These are phyloP conservation scores for Plasmopara viticola DNA, from an alignment of 352 stramenopile species.

Conservation along the genomic window DNA sequence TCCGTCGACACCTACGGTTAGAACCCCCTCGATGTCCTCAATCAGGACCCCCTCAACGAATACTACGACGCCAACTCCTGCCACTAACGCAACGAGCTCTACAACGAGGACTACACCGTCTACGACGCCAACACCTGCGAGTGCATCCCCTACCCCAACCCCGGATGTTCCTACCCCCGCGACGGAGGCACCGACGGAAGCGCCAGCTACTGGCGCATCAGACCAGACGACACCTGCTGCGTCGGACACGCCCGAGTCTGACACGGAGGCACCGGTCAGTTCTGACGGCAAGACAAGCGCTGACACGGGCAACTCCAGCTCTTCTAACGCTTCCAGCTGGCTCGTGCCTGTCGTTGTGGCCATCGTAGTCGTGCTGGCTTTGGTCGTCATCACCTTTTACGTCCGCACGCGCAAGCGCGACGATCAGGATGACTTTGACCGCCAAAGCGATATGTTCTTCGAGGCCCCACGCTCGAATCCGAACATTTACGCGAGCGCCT, in stretches of 20 bases:
- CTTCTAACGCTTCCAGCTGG: slow-evolving; percentile 32
- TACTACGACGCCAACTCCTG: slow-evolving; percentile 18
- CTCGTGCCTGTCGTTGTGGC: slow-evolving; percentile 55
- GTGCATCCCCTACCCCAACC: slow-evolving; percentile 6
- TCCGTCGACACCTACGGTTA: slow-evolving; percentile 13
- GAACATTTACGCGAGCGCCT: slow-evolving; percentile 30
- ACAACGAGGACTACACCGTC: slow-evolving; percentile 7
- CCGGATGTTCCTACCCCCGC: slow-evolving; percentile 10
- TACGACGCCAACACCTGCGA: slow-evolving; percentile 10
- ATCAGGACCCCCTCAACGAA: slow-evolving; percentile 9
- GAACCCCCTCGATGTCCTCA: slow-evolving; percentile 5
- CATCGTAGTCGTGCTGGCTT: slow-evolving; percentile 41
- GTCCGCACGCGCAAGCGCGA: slow-evolving; percentile 39
- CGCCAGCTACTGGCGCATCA: slow-evolving; percentile 17
- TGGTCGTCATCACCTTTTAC: slow-evolving; percentile 57
- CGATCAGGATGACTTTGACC: slow-evolving; percentile 44
- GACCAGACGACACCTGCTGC: slow-evolving; percentile 26
- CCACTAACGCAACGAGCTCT: slow-evolving; percentile 5
- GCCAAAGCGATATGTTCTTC: slow-evolving; percentile 58
- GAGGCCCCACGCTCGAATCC: slow-evolving; percentile 53
- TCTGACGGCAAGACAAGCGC: slow-evolving; percentile 13
- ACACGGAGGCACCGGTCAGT: slow-evolving; percentile 32
- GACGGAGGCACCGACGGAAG: slow-evolving; percentile 11
- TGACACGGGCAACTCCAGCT: slow-evolving; percentile 19
- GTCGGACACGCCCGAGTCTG: slow-evolving; percentile 42